Evolutionary conservation across 352 stramenopile genomes (phyloP), one percentile per base, ranked within the genome.

Genomic region (Pythium myriotylum): DNA sequence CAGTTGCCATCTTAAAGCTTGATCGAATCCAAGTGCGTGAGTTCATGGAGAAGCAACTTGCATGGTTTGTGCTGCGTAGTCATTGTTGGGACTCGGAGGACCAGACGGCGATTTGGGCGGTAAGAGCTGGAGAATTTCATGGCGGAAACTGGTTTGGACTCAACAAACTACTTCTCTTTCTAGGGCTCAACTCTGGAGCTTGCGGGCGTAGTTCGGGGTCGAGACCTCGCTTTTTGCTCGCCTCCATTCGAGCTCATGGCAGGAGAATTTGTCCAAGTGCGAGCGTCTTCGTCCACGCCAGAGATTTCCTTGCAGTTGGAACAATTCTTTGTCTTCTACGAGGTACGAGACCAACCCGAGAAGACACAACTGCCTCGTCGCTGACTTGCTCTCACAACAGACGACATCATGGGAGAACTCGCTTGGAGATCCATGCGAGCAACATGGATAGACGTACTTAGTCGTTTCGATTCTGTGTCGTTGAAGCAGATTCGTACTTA

Each of bases 261-360:
- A 5, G 59, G 59, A 1, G 59, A 67, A 23, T 27, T 50, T 2
- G 29, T 67, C 8, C 50, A 50, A 7, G 12, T 61, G 20, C 42
- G 39, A 1, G 59, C 27, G 6, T 17, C 41, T 27, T 59, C 48
- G 8, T 35, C 7, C 12, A 32, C 40, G 1, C 10, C 17, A 2
- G 48, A 65, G 6, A 24, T 47, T 13, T 19, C 32, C 13, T n/a
- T 64, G 33, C n/a, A 42, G n/a, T 39, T 64, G 22, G 2, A 35
- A 17, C 47, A 64, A n/a, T 51, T 56, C 8, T 45, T 52, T n/a
- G 57, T 64, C 1, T 19, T 64, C 13, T 17, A 43, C n/a, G 57
- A 64, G 47, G 57, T 57, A 16, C 29, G 29, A 10, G 10, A 35
- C 29, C 29, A 10, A 5, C 29, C 5, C 10, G 29, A 10, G 29